phyloP scores from a whole-genome alignment of 192 early-diverging fungal genomes.

The Backusella parvicylindrica region DNA sequence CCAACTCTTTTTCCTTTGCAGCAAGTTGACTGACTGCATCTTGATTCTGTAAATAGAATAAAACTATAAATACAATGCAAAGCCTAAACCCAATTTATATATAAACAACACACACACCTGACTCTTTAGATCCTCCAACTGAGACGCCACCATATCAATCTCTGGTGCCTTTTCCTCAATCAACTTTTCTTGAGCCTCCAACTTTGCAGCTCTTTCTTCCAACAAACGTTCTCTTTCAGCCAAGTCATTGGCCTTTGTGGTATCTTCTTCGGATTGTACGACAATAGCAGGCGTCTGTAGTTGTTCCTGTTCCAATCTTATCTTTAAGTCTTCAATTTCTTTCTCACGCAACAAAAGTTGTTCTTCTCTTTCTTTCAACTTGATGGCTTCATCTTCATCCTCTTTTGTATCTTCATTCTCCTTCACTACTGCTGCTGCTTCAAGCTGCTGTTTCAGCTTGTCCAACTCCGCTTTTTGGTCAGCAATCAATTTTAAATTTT shows the following conservation, averaged over 20 bases:
- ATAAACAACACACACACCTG: conserved; percentile 18
- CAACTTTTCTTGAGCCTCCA: background rate
- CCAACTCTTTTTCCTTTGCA: conserved; percentile 28
- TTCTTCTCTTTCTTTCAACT: conserved; percentile 17
- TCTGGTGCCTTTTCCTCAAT: conserved; percentile 20
- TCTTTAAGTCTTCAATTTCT: conserved; percentile 14
- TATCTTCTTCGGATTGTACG: background rate
- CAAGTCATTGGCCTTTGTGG: background rate
- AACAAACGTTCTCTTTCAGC: conserved; percentile 9
- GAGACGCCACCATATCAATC: conserved; percentile 19
- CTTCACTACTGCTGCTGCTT: background rate
- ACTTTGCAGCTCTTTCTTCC: conserved; percentile 12
- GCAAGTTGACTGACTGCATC: conserved; percentile 26
- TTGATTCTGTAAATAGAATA: conserved; percentile 23
- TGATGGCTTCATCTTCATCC: background rate
- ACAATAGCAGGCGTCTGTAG: background rate
- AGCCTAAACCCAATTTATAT: background rate
- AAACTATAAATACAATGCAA: background rate
- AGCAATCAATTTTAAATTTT: conserved; percentile 26
- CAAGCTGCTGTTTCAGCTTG: conserved; percentile 20
- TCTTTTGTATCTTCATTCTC: background rate
- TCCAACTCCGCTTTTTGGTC: conserved; percentile 34
- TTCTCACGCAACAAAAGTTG: conserved; percentile 6
- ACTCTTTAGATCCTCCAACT: conserved; percentile 27
- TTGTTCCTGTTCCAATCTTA: background rate